These are phyloP conservation scores for Sicyos baderoa DNA, from an alignment of 306 rosid genomes.

Conservation along the genomic window DNA sequence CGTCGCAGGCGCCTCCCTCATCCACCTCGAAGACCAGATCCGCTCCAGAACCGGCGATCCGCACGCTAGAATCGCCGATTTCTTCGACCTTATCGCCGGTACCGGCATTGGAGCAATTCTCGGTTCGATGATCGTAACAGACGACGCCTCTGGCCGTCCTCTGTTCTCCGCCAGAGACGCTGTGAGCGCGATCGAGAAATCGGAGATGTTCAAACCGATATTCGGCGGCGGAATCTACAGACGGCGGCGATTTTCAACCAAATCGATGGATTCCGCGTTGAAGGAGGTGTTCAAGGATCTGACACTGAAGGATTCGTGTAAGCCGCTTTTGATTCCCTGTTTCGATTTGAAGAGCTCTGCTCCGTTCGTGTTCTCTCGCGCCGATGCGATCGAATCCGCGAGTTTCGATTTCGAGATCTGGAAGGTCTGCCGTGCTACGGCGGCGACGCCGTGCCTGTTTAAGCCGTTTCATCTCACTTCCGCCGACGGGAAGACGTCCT, in stretches of 20 bases:
- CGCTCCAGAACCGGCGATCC: slow-evolving; percentile 69
- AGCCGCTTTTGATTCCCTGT: slow-evolving; percentile 82
- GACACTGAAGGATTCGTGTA: slow-evolving; percentile 80
- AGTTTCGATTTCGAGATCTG: slow-evolving; percentile 88
- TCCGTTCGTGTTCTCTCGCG: slow-evolving; percentile 89
- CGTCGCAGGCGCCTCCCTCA: slow-evolving; percentile 65
- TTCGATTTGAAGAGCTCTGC: slow-evolving; percentile 90
- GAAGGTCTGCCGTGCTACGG: slow-evolving; percentile 92
- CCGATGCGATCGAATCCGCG: slow-evolving; percentile 81
- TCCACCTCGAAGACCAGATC: slow-evolving; percentile 95
- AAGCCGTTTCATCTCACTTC: slow-evolving; percentile 68
- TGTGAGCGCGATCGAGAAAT: slow-evolving; percentile 33
- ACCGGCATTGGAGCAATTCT: slow-evolving; percentile 83
- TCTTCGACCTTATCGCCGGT: slow-evolving; percentile 78
- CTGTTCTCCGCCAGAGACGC: slow-evolving; percentile 65
- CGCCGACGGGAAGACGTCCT: slow-evolving; percentile 64
- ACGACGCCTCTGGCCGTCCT: slow-evolving; percentile 63
- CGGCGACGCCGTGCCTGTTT: slow-evolving; percentile 70
- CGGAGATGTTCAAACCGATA: slow-evolving; percentile 40
- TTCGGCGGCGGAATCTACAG: slow-evolving; percentile 37
- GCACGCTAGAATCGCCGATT: slow-evolving; percentile 60
- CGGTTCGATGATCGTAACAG: slow-evolving; percentile 64
- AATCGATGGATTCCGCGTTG: slow-evolving; percentile 58
- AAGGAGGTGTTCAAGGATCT: slow-evolving; percentile 44
- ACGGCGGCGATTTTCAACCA: slow-evolving; percentile 42